Evolutionary conservation across 73 alveolate species (phyloP).

Genomic region (Urostyla sp.): DNA sequence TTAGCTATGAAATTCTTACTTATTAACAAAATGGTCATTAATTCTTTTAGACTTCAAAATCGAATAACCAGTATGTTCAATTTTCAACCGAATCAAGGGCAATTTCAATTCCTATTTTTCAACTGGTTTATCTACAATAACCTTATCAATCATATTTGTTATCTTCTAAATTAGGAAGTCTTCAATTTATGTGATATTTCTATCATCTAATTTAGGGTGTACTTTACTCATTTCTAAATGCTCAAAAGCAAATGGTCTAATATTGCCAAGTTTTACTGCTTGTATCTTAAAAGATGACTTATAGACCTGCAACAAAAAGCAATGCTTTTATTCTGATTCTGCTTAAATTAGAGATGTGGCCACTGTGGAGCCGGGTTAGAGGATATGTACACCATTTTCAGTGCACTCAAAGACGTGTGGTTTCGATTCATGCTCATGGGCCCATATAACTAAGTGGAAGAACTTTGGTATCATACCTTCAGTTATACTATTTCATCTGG

Average conservation of each 20-base stretch:
- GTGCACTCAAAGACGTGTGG: constrained; percentile 74
- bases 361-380: constrained; percentile 95
- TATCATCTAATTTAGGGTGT: constrained; percentile 77
- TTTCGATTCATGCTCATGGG: constrained; percentile 97
- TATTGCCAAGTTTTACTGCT: constrained; percentile 79
- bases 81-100: constrained; percentile 68
- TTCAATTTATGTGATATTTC: constrained; percentile 61
- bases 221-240: constrained; percentile 63
- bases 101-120: neutral
- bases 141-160: too few species aligned
- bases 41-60: constrained; percentile 32
- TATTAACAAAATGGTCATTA: neutral
- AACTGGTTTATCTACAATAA: neutral
- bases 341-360: constrained; percentile 95
- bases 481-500: constrained; percentile 78
- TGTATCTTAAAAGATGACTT: constrained; percentile 76
- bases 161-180: neutral
- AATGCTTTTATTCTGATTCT: constrained; percentile 88
- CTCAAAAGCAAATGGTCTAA: constrained; percentile 72
- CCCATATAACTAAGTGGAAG: constrained; percentile 95
- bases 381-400: constrained; percentile 87
- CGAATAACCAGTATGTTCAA: constrained; percentile 68
- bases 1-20: neutral
- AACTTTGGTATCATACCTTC: constrained; percentile 83
- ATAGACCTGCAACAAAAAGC: constrained; percentile 82